Conservation (phyloP, 225 moss, liverwort and hornwort species). For the Thuidium tamariscinum region DNA sequence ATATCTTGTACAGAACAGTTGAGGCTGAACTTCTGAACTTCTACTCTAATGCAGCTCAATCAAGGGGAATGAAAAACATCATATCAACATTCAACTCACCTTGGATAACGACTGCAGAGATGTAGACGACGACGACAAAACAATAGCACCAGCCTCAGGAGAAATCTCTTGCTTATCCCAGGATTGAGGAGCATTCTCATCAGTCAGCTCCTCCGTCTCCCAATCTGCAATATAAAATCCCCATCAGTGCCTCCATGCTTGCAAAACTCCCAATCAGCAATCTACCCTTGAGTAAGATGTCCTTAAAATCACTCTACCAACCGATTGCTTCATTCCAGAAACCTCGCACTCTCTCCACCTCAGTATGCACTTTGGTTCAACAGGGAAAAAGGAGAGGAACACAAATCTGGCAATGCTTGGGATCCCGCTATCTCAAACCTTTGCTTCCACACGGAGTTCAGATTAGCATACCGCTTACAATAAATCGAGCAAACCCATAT, state of each 20-base stretch:
- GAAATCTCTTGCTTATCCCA: slow-evolving; percentile 15
- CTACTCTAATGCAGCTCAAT: background rate
- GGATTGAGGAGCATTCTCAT: slow-evolving; percentile 14
- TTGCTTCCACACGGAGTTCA: background rate
- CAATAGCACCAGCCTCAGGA: slow-evolving; percentile 43
- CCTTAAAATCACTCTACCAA: background rate
- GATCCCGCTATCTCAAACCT: background rate
- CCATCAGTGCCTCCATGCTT: background rate
- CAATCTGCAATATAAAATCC: slow-evolving; percentile 12
- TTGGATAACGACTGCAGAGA: slow-evolving; percentile 42
- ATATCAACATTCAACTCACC: slow-evolving; percentile 16
- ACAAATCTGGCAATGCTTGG: background rate
- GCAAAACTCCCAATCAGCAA: background rate
- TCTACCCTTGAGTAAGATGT: background rate
- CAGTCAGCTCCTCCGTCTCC: slow-evolving; percentile 9
- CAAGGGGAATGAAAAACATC: background rate
- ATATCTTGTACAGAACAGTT: background rate
- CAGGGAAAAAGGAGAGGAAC: background rate
- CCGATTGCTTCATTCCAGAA: background rate
- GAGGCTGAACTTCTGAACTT: background rate
- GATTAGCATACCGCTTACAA: background rate
- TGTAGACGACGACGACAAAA: slow-evolving; percentile 24
- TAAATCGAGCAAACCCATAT: background rate
- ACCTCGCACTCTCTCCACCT: background rate
- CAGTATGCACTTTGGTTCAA: background rate